phyloP scores from a whole-genome alignment of 176 grass and related monocot species.

The Aegilops bicornis region DNA sequence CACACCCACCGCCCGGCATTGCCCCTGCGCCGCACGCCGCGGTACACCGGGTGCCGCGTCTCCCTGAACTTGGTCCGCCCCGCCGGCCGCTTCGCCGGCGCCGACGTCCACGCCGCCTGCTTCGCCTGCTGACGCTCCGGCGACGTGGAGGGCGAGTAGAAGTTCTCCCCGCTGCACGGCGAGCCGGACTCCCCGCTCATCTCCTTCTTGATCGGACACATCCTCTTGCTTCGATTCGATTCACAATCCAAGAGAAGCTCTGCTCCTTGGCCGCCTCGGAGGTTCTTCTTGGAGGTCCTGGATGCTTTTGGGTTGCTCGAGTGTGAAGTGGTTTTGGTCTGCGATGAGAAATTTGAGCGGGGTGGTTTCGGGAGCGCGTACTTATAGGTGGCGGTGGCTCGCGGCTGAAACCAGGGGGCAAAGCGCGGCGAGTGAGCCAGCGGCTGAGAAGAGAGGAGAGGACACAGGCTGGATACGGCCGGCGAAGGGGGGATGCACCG shows the following conservation, averaged over 20 bases:
- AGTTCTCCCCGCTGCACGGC: conserved; percentile 24
- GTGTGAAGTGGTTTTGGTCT: neutral
- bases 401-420: neutral
- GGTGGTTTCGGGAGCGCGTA: neutral
- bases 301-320: neutral
- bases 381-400: conserved; percentile 17
- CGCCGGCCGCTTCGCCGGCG: conserved; percentile 50
- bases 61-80: conserved; percentile 74
- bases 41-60: conserved; percentile 67
- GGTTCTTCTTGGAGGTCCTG: too few species aligned
- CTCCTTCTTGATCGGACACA: conserved; percentile 42
- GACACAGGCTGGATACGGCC: neutral
- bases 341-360: neutral
- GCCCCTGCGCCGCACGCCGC: conserved; percentile 53
- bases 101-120: conserved; percentile 32
- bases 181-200: conserved; percentile 26
- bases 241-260: too few species aligned
- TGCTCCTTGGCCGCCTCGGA: neutral
- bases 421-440: conserved; percentile 11
- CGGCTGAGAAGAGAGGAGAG: neutral
- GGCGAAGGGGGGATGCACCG: conserved; percentile 18
- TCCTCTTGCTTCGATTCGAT: neutral
- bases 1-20: conserved; percentile 55
- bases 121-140: neutral
- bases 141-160: conserved; percentile 22